Percentiles rank a stretch among this genome's conserved stretches.
Evolutionary conservation across 1,139 yeast species (phyloP).

Genomic region (Protomyces lactucae-debilis): DNA sequence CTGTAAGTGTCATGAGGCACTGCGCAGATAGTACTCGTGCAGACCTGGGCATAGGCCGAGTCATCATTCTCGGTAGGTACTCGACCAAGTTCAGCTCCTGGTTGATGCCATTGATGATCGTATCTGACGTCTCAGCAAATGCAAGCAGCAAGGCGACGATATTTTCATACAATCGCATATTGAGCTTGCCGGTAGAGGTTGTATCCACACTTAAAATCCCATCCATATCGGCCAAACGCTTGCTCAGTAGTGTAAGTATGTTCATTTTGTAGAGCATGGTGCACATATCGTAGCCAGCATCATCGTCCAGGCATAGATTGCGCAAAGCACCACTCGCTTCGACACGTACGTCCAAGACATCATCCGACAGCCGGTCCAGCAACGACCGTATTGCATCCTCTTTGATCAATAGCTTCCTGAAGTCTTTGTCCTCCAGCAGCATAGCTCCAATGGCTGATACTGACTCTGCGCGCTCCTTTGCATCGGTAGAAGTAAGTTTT

Average conservation of each 20-base stretch:
- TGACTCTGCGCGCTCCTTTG: constrained; percentile 76
- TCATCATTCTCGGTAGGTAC: neutral
- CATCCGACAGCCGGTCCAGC: constrained; percentile 61
- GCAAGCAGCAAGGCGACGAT: constrained; percentile 63
- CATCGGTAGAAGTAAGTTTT: constrained; percentile 46
- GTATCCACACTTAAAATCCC: neutral
- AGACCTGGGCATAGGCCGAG: constrained; percentile 24
- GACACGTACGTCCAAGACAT: constrained; percentile 67
- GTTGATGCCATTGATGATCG: constrained; percentile 52
- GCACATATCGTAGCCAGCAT: constrained; percentile 80
- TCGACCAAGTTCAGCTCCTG: constrained; percentile 37
- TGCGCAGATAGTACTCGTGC: constrained; percentile 31
- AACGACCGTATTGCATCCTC: constrained; percentile 63
- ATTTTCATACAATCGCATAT: constrained; percentile 66
- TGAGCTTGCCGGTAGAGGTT: neutral
- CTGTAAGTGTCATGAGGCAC: constrained; percentile 31
- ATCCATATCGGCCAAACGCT: too few relatives aligned
- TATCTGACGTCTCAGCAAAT: constrained; percentile 61
- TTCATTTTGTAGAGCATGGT: constrained; percentile 71
- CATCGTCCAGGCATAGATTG: constrained; percentile 61
- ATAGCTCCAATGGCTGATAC: constrained; percentile 66
- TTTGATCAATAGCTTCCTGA: constrained; percentile 61
- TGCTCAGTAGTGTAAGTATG: constrained; percentile 50
- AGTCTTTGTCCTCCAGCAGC: constrained; percentile 56
- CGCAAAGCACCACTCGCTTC: constrained; percentile 77